Conservation (phyloP, 2,329 filamentous ascomycete species). For the Xylariaceae sp. region DNA sequence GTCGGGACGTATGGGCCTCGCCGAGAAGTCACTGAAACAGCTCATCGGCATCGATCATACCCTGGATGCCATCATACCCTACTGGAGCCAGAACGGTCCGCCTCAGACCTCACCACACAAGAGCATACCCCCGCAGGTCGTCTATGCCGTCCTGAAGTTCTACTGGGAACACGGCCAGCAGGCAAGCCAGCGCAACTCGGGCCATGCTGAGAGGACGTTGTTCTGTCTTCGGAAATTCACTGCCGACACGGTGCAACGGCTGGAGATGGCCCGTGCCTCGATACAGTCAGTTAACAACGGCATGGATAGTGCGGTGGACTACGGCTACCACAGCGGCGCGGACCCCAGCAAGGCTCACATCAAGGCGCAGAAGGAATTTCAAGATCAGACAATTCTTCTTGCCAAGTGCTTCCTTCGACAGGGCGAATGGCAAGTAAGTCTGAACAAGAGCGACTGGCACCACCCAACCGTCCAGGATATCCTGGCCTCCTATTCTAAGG, state of each 20-base stretch:
- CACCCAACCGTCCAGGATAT: constrained; percentile 82
- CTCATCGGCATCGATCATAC: constrained; percentile 69
- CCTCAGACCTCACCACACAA: constrained; percentile 33
- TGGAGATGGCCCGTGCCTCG: constrained; percentile 46
- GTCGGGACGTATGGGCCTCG: constrained; percentile 86
- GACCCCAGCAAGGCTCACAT: constrained; percentile 42
- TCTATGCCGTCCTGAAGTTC: constrained; percentile 96
- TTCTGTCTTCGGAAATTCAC: constrained; percentile 58
- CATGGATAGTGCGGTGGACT: constrained; percentile 40
- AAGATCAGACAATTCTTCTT: constrained; percentile 65
- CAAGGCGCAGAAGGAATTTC: constrained; percentile 47
- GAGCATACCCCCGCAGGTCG: constrained; percentile 67
- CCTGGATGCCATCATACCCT: constrained; percentile 56
- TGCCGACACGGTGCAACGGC: constrained; percentile 49
- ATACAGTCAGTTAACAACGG: constrained; percentile 45
- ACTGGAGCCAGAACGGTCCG: constrained; percentile 44
- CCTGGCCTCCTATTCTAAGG: constrained; percentile 81
- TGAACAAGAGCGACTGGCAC: constrained; percentile 86
- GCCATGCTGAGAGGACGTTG: constrained; percentile 49
- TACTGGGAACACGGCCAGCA: constrained; percentile 84
- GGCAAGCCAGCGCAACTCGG: constrained; percentile 36
- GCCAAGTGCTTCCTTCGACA: constrained; percentile 95
- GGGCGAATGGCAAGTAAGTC: constrained; percentile 87
- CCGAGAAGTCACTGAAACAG: constrained; percentile 89
- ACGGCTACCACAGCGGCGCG: constrained; percentile 44